These are phyloP conservation scores for Scleroderma citrinum DNA, from an alignment of 768 basidiomycete genomes.

Conservation along the genomic window DNA sequence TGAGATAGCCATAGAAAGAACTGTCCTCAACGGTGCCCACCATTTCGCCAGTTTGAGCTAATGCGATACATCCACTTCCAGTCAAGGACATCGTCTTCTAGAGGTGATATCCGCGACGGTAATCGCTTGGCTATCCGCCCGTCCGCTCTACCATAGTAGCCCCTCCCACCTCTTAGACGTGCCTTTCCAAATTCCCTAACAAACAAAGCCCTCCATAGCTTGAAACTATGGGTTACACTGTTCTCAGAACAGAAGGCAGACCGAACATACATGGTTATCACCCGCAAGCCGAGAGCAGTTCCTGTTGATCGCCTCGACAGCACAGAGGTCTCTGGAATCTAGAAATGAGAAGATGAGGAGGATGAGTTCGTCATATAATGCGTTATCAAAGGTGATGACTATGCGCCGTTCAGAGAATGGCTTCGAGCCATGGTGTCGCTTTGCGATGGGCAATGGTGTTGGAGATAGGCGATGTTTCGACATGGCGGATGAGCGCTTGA, in stretches of 20 bases:
- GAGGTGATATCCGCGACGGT: conserved; percentile 41
- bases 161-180: conserved; percentile 62
- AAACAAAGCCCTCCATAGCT: conserved; percentile 70
- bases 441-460: conserved; percentile 47
- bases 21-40: conserved; percentile 34
- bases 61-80: conserved; percentile 90
- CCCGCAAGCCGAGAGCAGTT: conserved; percentile 63
- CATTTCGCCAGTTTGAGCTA: conserved; percentile 76
- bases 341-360: conserved; percentile 70
- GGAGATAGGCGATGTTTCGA: conserved; percentile 48
- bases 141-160: conserved; percentile 51
- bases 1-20: conserved; percentile 14
- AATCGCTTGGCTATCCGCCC: conserved; percentile 55
- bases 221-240: conserved; percentile 7
- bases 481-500: conserved; percentile 31
- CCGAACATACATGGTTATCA: conserved; percentile 53
- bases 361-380: conserved; percentile 72
- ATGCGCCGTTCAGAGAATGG: conserved; percentile 9
- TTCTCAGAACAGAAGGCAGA: neutral
- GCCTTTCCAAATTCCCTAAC: conserved; percentile 58
- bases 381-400: conserved; percentile 42
- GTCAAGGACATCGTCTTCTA: conserved; percentile 37
- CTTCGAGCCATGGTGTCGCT: conserved; percentile 40
- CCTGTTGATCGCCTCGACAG: conserved; percentile 52
- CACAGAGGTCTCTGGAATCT: conserved; percentile 61